These are phyloP conservation scores for Phoenix roebelenii DNA, from an alignment of 176 grass and related monocot species.

Conservation along the genomic window DNA sequence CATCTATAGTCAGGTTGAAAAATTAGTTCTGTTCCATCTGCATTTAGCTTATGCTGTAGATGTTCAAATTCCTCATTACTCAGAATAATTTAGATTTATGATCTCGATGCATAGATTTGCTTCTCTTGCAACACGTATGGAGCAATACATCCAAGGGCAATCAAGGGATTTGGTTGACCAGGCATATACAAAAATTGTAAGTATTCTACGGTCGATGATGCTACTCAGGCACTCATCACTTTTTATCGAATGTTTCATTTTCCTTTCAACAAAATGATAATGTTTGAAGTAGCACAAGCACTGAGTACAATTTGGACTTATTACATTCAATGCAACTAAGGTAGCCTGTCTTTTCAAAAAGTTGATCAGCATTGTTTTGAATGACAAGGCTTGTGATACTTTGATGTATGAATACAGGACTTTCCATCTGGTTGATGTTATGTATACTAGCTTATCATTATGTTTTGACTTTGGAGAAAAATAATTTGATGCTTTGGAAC, in stretches of 20 bases:
- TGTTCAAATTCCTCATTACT: not conserved
- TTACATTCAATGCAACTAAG: no score
- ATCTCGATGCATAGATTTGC: conserved; percentile 44
- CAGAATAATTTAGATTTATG: no score
- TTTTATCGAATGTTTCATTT: not conserved
- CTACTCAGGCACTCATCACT: not conserved
- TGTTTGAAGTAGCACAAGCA: no score
- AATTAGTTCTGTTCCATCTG: no score
- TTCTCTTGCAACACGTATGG: conserved; percentile 79
- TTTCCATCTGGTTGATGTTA: not conserved
- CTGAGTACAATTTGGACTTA: no score
- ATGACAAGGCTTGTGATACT: no score
- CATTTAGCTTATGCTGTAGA: not conserved
- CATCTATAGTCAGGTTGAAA: no score
- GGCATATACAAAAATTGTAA: conserved; percentile 89
- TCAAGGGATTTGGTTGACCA: conserved; percentile 92
- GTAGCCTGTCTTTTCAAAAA: no score
- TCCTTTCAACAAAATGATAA: not conserved
- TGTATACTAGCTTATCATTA: not conserved
- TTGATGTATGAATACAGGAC: no score
- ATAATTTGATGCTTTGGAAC: conserved; percentile 9
- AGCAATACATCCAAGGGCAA: conserved; percentile 65
- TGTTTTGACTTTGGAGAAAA: no score
- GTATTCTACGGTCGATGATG: not conserved
- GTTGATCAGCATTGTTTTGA: no score